Conservation (phyloP, 2,329 filamentous ascomycete genomes). For the Septoria petroselini region DNA sequence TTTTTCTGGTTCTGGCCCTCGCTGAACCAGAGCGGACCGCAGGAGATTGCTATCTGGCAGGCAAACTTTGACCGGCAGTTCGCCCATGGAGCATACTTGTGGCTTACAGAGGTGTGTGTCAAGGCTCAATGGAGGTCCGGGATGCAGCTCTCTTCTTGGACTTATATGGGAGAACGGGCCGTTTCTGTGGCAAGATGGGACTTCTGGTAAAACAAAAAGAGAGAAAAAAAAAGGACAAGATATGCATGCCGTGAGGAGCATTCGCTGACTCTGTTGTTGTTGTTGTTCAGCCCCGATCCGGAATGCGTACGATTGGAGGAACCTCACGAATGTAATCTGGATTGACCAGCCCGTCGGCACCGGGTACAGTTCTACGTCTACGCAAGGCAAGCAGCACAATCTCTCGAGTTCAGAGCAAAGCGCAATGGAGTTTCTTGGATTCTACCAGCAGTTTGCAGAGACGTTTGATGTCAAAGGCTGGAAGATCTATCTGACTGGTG, state of each 20-base stretch:
- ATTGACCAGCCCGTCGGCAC: conserved; percentile 50
- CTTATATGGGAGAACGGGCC: conserved; percentile 31
- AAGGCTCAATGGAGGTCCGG: conserved; percentile 37
- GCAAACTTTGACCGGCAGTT: no score
- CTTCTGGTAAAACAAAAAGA: no score
- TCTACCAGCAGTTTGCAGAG: conserved; percentile 48
- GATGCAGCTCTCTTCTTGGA: conserved; percentile 27
- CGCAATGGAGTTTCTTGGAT: conserved; percentile 36
- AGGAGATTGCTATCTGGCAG: conserved; percentile 41
- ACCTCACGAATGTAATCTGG: conserved; percentile 74
- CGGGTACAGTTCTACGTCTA: no score
- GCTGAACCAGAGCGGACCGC: conserved; percentile 43
- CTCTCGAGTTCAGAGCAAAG: no score
- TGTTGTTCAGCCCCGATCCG: conserved; percentile 40
- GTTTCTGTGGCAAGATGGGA: conserved; percentile 46
- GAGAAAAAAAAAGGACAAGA: no score
- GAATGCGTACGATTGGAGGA: conserved; percentile 51
- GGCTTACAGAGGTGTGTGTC: no score
- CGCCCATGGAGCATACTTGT: no score
- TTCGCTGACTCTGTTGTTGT: no score
- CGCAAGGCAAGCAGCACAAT: no score
- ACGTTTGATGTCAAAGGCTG: conserved; percentile 51
- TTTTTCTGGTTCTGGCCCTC: conserved; percentile 53
- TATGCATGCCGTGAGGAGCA: no score
- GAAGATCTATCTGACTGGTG: conserved; percentile 44